Base-by-base conservation (phyloP, 306 rosid genomes). In the Glycine tomentella region DNA sequence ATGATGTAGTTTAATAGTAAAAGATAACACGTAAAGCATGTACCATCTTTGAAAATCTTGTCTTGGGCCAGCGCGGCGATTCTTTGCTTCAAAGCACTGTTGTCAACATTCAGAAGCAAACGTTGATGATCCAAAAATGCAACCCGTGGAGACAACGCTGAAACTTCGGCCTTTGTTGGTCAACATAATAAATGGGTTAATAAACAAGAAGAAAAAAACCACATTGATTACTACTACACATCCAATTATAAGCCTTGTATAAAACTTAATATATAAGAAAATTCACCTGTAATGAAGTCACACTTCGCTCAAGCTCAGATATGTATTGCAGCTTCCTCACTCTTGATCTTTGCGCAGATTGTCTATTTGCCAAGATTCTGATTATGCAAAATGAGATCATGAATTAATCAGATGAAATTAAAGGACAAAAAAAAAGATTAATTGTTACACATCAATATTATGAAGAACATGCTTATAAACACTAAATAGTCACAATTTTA, bases 81-180 rank as follows among this genome's bases (percentile, higher is more conserved):
- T 90, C 99, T 87, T 92, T 93, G 97, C 84, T 95, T 93, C 46
- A 95, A 91, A 89, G 97, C 98, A 90, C 97, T 90, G 86, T 95
- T 95, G 83, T 95, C 97, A 15, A 95, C 97, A 83, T 88, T 95
- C 10, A 95, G 93, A 90, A 92, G 97, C 91, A 95, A 90, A 1
- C 99, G 87, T 52, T 93, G 99, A 66, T 92, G 98, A 76, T 95
- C 99, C 56, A 95, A 78, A 82, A 90, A 93, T 72, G 99, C 97
- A 82, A 93, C 98, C 69, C 99, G 40, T 8, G 98, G 99, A 62
- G 99, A 92, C 78, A 95, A 13, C 20, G 89, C 93, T 7, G 97
- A 93, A 69, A 95, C 98, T 84, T 95, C 98, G 2, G 97, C 97
- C 99, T 95, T 87, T 85, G 79, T 50, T 51, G 11, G 8, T 53